A percentile compares a stretch with the other conserved stretches of the same genome.
These are phyloP conservation scores for Fusarium veterinarium DNA, from an alignment of 2,329 filamentous ascomycete genomes.

Conservation along the genomic window DNA sequence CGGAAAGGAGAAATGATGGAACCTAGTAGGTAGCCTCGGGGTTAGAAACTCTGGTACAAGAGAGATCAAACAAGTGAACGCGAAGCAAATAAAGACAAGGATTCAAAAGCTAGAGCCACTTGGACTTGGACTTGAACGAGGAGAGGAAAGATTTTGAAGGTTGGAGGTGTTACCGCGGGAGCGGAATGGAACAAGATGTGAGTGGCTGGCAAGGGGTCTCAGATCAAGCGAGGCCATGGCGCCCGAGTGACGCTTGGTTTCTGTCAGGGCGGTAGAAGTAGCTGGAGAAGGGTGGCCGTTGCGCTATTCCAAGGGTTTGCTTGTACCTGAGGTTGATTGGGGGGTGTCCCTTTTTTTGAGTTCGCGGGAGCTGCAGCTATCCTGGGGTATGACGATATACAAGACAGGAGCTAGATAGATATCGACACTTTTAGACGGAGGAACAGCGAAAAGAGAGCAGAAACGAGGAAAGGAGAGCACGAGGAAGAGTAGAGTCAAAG, in stretches of 20 bases:
- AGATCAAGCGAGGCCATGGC: conserved; percentile 31
- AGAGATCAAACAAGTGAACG: conserved; percentile 2
- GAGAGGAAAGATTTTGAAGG: conserved; percentile 18
- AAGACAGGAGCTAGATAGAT: conserved; percentile 19
- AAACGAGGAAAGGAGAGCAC: neutral
- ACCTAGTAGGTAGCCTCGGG: conserved; percentile 27
- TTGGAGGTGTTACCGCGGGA: conserved; percentile 25
- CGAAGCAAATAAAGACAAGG: conserved; percentile 16
- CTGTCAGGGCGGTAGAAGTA: conserved; percentile 30
- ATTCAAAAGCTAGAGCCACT: conserved; percentile 8
- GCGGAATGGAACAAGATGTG: conserved; percentile 31
- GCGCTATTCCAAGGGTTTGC: conserved; percentile 26
- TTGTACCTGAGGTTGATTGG: conserved; percentile 32
- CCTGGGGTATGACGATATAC: conserved; percentile 20
- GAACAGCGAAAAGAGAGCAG: neutral
- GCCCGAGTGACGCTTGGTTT: conserved; percentile 30
- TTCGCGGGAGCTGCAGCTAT: conserved; percentile 19
- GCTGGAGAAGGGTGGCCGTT: conserved; percentile 4
- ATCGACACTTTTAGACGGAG: neutral
- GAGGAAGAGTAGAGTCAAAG: conserved; percentile 1
- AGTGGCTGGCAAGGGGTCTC: conserved; percentile 36
- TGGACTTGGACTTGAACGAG: conserved; percentile 5
- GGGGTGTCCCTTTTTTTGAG: conserved; percentile 8
- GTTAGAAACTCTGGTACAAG: conserved; percentile 16
- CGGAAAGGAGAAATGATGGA: conserved; percentile 5